Conservation (phyloP, 2,329 filamentous ascomycete genomes). For the Aureobasidium namibiae region DNA sequence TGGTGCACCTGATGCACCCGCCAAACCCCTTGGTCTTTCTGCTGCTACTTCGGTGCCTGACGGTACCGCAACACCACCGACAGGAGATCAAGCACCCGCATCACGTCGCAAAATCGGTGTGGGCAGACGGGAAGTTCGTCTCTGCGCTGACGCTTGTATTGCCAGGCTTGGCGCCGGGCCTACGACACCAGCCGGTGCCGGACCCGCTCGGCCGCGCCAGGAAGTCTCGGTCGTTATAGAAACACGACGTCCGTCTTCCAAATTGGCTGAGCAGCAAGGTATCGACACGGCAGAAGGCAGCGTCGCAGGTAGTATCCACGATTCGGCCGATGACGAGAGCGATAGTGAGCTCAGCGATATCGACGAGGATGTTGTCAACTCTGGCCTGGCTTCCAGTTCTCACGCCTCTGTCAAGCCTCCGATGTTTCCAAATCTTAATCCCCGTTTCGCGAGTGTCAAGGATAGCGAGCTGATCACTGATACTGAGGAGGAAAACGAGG, state of each 20-base stretch:
- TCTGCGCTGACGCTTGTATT: slow-evolving; percentile 50
- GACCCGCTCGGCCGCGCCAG: background rate
- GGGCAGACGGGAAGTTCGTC: slow-evolving; percentile 50
- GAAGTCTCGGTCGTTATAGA: slow-evolving; percentile 24
- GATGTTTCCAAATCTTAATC: background rate
- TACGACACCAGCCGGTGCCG: slow-evolving; percentile 5
- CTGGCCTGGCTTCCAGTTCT: slow-evolving; percentile 12
- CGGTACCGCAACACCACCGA: slow-evolving; percentile 16
- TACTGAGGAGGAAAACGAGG: slow-evolving; percentile 12
- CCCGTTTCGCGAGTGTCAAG: background rate
- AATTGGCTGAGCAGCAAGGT: slow-evolving; percentile 17
- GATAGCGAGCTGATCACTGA: background rate
- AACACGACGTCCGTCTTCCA: slow-evolving; percentile 17
- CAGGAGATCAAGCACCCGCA: slow-evolving; percentile 10
- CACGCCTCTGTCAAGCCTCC: background rate
- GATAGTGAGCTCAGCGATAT: slow-evolving; percentile 48
- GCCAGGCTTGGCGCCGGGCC: slow-evolving; percentile 21
- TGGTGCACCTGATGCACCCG: slow-evolving; percentile 18
- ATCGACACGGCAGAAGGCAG: slow-evolving; percentile 31
- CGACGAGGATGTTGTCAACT: slow-evolving; percentile 29
- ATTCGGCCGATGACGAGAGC: slow-evolving; percentile 48
- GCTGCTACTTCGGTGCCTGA: slow-evolving; percentile 14
- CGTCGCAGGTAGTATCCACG: slow-evolving; percentile 45
- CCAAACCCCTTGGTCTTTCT: background rate
- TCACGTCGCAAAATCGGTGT: slow-evolving; percentile 47